phyloP scores from a whole-genome alignment of 495 filamentous ascomycete species.

The Tuber indicum region DNA sequence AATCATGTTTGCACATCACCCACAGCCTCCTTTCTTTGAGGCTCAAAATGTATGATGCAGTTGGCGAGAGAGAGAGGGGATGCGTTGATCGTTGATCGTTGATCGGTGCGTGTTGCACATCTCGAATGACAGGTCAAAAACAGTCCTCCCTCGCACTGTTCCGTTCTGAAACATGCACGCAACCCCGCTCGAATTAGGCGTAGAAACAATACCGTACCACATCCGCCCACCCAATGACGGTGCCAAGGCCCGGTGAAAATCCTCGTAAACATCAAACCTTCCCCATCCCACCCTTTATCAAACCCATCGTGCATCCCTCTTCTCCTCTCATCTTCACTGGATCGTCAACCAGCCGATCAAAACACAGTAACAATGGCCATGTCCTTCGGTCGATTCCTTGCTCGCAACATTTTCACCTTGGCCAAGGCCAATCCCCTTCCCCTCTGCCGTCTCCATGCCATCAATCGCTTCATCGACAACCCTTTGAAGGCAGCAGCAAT shows the following conservation, averaged over 20 bases:
- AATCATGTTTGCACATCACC: background rate
- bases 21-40: background rate
- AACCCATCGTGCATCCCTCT: background rate
- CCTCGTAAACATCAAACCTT: background rate
- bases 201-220: background rate
- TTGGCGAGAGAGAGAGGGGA: background rate
- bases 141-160: background rate
- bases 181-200: background rate
- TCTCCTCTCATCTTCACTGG: background rate
- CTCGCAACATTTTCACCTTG: background rate
- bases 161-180: constrained; percentile 2
- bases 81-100: background rate
- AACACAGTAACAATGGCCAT: background rate
- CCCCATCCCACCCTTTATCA: background rate
- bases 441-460: background rate
- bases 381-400: background rate
- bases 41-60: background rate
- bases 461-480: background rate
- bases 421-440: background rate
- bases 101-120: background rate
- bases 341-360: background rate
- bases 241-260: background rate
- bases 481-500: background rate
- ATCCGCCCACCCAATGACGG: background rate
- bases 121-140: background rate